Percentiles rank a stretch among this genome's conserved stretches.
Conservation (phyloP, 495 filamentous ascomycete species). For the Bryoglossum gracile region DNA sequence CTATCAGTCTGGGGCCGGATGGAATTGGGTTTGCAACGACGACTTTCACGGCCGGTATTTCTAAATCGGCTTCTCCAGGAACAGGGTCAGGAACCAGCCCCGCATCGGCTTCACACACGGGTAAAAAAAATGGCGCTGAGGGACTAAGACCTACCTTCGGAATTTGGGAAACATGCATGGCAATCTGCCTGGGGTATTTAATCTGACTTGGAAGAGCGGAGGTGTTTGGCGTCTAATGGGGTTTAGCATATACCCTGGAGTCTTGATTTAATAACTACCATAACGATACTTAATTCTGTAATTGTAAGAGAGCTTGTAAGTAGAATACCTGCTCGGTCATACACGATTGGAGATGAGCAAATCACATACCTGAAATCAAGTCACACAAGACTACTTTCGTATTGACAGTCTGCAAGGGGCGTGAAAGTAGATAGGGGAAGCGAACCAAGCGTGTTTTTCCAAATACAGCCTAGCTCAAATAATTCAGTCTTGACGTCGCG, state of each 20-base stretch:
- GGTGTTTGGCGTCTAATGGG: constrained; percentile 6
- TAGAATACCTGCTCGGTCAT: no score
- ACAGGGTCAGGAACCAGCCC: not conserved
- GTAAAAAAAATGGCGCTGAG: constrained; percentile 10
- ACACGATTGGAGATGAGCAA: no score
- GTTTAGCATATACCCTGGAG: constrained; percentile 11
- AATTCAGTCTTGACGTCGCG: not conserved
- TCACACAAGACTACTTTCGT: no score
- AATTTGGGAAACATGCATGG: constrained; percentile 8
- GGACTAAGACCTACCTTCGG: constrained; percentile 5
- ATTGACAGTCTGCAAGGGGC: no score
- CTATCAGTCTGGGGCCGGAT: constrained; percentile 17
- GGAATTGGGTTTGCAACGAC: constrained; percentile 19
- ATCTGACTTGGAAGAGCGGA: constrained; percentile 5
- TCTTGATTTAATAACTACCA: no score
- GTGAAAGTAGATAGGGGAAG: no score
- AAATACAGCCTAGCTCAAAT: no score
- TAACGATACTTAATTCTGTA: no score
- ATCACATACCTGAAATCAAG: no score
- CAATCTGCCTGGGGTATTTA: constrained; percentile 1
- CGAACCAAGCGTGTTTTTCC: no score
- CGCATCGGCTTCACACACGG: constrained; percentile 4
- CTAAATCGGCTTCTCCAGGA: no score
- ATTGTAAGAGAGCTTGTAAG: no score
- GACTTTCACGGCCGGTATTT: constrained; percentile 6